These are phyloP conservation scores for Nannochloris sp. DNA, from an alignment of 139 green algal species.

Conservation along the genomic window DNA sequence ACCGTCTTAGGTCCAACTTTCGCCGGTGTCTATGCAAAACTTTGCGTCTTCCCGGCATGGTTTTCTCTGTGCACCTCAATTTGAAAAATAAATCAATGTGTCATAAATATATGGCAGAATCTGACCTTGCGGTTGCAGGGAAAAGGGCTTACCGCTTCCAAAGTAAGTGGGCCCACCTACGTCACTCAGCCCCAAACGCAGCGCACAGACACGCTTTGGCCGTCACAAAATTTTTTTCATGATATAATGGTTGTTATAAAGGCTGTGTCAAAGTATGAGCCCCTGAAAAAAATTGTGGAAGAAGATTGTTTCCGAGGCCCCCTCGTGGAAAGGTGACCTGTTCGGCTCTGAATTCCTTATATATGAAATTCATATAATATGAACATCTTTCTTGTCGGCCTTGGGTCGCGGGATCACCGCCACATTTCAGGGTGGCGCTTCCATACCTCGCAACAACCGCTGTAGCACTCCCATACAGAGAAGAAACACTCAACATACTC, in stretches of 20 bases:
- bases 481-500: too few relatives aligned
- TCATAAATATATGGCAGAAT: constrained; percentile 3
- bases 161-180: constrained; percentile 1
- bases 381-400: constrained; percentile 1
- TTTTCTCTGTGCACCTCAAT: constrained; percentile 2
- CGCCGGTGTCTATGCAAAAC: constrained; percentile 1
- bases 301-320: background rate
- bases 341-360: constrained; percentile 2
- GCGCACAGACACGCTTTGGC: background rate
- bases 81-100: background rate
- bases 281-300: background rate
- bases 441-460: too few relatives aligned
- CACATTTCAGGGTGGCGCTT: too few relatives aligned
- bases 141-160: background rate
- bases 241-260: constrained; percentile 1
- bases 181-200: constrained; percentile 1
- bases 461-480: too few relatives aligned
- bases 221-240: background rate
- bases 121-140: background rate
- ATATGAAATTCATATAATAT: constrained; percentile 4
- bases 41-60: constrained; percentile 1
- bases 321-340: constrained; percentile 1
- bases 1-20: background rate
- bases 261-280: constrained; percentile 1
- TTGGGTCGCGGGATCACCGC: too few relatives aligned